Evolutionary conservation across 2,329 filamentous ascomycete species (phyloP).

Genomic region (Sporothrix pallida): DNA sequence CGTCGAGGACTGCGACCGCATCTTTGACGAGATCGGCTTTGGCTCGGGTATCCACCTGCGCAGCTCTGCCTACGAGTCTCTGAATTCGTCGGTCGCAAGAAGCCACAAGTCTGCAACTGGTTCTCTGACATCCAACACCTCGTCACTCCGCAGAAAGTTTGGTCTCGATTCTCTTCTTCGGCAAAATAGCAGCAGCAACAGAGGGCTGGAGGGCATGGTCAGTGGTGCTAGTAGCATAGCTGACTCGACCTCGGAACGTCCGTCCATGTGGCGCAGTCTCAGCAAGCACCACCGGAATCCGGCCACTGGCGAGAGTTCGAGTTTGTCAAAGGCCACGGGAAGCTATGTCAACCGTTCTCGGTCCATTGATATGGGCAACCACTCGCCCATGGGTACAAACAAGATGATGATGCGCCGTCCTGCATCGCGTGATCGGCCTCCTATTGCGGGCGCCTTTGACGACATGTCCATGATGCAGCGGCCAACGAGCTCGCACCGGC

Average conservation of each 20-base stretch:
- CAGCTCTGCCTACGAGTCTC: slow-evolving; percentile 64
- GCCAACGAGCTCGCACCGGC: slow-evolving; percentile 50
- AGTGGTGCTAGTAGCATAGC: slow-evolving; percentile 44
- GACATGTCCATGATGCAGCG: slow-evolving; percentile 46
- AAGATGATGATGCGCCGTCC: slow-evolving; percentile 56
- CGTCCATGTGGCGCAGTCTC: slow-evolving; percentile 83
- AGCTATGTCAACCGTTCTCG: slow-evolving; percentile 69
- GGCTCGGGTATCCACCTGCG: slow-evolving; percentile 52
- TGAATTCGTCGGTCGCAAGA: slow-evolving; percentile 61
- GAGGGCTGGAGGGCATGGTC: slow-evolving; percentile 25
- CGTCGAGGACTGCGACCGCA: slow-evolving; percentile 84
- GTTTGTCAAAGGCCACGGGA: slow-evolving; percentile 63
- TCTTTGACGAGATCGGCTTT: slow-evolving; percentile 72
- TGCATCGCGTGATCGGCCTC: slow-evolving; percentile 64
- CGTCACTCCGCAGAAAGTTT: slow-evolving; percentile 83
- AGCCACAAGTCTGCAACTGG: slow-evolving; percentile 65
- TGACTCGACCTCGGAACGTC: slow-evolving; percentile 59
- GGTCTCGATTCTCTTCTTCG: slow-evolving; percentile 77
- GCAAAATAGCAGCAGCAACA: slow-evolving; percentile 73
- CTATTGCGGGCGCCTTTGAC: slow-evolving; percentile 67
- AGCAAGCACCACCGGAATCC: slow-evolving; percentile 76
- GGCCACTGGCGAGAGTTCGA: slow-evolving; percentile 65
- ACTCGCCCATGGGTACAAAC: slow-evolving; percentile 39
- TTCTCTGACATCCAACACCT: slow-evolving; percentile 83
- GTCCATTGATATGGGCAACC: slow-evolving; percentile 74